Conservation (phyloP, 495 filamentous ascomycete genomes). For the Penicillium turbatum region DNA sequence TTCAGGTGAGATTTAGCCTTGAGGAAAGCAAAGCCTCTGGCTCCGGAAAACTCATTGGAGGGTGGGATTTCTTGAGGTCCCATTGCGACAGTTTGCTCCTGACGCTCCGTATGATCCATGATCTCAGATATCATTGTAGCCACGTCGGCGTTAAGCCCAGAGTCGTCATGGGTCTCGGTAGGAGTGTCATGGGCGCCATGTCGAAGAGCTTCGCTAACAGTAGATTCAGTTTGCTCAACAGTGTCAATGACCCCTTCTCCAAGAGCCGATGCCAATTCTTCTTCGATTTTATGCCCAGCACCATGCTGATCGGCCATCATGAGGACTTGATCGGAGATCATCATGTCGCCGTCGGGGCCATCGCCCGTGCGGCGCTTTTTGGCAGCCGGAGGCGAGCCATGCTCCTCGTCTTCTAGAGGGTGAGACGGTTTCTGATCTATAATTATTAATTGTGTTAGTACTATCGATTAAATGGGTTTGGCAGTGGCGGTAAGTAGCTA, state of each 20-base stretch:
- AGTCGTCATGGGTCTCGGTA: slow-evolving; percentile 13
- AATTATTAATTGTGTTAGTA: background rate
- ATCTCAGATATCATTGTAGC: slow-evolving; percentile 42
- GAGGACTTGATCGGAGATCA: slow-evolving; percentile 16
- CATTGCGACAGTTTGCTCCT: slow-evolving; percentile 43
- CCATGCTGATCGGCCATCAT: slow-evolving; percentile 22
- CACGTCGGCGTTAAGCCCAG: slow-evolving; percentile 32
- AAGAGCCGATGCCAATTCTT: slow-evolving; percentile 39
- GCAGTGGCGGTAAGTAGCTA: background rate
- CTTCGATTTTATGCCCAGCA: slow-evolving; percentile 39
- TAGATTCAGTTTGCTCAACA: slow-evolving; percentile 20
- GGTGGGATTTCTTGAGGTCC: slow-evolving; percentile 36
- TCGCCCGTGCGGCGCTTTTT: slow-evolving; percentile 43
- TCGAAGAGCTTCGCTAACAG: slow-evolving; percentile 17
- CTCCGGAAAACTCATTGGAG: slow-evolving; percentile 26
- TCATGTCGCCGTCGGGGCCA: slow-evolving; percentile 23
- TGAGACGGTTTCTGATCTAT: slow-evolving; percentile 32
- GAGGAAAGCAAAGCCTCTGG: slow-evolving; percentile 40
- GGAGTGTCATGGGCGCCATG: slow-evolving; percentile 15
- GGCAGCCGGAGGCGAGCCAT: slow-evolving; percentile 35
- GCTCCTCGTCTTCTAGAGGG: slow-evolving; percentile 33
- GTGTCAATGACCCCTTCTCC: slow-evolving; percentile 30
- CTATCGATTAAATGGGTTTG: background rate
- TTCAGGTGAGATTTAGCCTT: slow-evolving; percentile 58
- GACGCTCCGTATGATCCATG: slow-evolving; percentile 46